Evolutionary conservation across 2,329 filamentous ascomycete genomes (phyloP).

Genomic region (Alternaria ethzedia): DNA sequence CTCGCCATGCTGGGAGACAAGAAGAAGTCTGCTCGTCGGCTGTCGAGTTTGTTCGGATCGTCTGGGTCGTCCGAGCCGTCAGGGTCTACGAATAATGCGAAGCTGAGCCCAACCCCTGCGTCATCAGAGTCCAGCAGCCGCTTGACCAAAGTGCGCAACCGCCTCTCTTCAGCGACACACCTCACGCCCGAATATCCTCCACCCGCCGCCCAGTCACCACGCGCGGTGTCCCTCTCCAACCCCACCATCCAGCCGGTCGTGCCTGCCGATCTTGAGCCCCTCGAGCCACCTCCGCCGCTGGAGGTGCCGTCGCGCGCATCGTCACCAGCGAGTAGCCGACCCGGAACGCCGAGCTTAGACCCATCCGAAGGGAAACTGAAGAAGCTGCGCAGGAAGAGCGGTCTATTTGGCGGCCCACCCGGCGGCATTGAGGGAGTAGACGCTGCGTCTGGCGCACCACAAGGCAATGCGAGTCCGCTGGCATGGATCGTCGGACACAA

Average conservation of each 20-base stretch:
- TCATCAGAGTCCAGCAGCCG: conserved; percentile 39
- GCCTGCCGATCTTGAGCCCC: conserved; percentile 29
- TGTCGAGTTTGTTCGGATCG: conserved; percentile 43
- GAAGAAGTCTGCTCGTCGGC: conserved; percentile 41
- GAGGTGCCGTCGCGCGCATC: conserved; percentile 33
- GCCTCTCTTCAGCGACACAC: conserved; percentile 39
- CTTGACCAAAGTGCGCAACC: conserved; percentile 41
- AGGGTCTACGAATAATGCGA: conserved; percentile 11
- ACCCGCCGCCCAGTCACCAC: conserved; percentile 26
- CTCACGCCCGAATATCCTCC: conserved; percentile 41
- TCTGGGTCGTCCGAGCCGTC: conserved; percentile 18
- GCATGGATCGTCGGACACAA: conserved; percentile 67
- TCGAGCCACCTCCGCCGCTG: conserved; percentile 38
- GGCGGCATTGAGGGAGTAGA: conserved; percentile 7
- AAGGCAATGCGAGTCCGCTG: conserved; percentile 33
- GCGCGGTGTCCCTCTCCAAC: conserved; percentile 20
- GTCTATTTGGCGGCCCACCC: conserved; percentile 37
- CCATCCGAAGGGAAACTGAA: conserved; percentile 30
- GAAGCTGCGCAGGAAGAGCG: conserved; percentile 46
- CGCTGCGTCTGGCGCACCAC: conserved; percentile 30
- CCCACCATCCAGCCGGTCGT: conserved; percentile 39
- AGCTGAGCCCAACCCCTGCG: conserved; percentile 21
- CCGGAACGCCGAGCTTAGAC: conserved; percentile 27
- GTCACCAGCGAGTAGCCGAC: conserved; percentile 37
- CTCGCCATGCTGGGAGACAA: conserved; percentile 33